Evolutionary conservation across 1,284 basidiomycete species (phyloP).

Genomic region (Grifola frondosa): DNA sequence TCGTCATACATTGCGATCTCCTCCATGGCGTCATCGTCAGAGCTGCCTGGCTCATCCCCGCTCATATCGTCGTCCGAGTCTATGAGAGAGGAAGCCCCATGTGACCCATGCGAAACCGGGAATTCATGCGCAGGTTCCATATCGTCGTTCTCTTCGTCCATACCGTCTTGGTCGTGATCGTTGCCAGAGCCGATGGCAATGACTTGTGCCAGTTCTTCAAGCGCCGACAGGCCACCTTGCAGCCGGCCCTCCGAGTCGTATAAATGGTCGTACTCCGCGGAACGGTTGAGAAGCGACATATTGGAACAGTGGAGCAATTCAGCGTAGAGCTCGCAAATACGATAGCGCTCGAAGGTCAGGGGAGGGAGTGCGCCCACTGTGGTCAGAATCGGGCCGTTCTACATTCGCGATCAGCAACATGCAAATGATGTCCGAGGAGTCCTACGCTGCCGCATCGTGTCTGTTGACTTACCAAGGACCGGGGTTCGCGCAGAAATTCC

Average conservation of each 20-base stretch:
- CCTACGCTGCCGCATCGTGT: no score
- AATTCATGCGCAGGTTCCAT: conserved; percentile 70
- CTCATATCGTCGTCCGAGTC: conserved; percentile 80
- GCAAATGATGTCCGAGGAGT: conserved; percentile 8
- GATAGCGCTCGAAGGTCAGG: conserved; percentile 92
- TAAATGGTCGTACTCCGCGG: conserved; percentile 62
- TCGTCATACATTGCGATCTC: conserved; percentile 75
- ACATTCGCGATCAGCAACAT: conserved; percentile 10
- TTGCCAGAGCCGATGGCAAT: conserved; percentile 62
- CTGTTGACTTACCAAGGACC: conserved; percentile 64
- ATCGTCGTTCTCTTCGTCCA: conserved; percentile 63
- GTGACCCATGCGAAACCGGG: conserved; percentile 62
- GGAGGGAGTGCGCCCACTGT: conserved; percentile 73
- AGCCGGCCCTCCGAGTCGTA: conserved; percentile 76
- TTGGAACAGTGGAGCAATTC: conserved; percentile 98
- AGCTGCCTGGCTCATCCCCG: conserved; percentile 63
- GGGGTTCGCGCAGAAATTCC: conserved; percentile 67
- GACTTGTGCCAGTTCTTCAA: conserved; percentile 83
- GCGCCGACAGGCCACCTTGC: conserved; percentile 75
- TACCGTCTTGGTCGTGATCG: conserved; percentile 52
- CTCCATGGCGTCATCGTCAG: conserved; percentile 75
- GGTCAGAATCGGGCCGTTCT: conserved; percentile 69
- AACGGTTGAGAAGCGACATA: conserved; percentile 93
- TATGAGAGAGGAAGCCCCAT: conserved; percentile 51
- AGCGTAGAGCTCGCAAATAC: conserved; percentile 97